Base-by-base conservation (phyloP, 163 green algal species). In the Volvox carteri region DNA sequence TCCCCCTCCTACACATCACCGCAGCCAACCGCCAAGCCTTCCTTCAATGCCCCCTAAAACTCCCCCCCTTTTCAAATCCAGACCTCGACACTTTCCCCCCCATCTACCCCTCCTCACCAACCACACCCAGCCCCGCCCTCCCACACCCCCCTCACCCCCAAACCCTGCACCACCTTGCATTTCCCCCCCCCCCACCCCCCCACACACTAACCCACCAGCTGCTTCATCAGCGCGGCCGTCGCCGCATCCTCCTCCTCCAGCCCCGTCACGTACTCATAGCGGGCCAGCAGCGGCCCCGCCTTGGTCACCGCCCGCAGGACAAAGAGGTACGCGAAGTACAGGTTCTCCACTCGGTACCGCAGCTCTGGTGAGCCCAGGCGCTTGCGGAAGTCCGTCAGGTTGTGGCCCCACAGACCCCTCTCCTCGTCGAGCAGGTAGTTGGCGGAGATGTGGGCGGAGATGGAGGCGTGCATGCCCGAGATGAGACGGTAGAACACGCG, bases 301-400 rank as follows among this genome's bases (percentile, higher is more conserved):
- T 95, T 94, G 56, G 90, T 90, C 1, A 94, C 91, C 4, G 92
- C 92, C 1, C 93, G 91, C 86, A 98, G 90, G 62, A 98, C 93
- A 83, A 99, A 98, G n/a, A 99, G 92, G 92, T 98, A 99, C 0
- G 97, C 93, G 91, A 99, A 99, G 94, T 99, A 98, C 48, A 99
- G 93, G 93, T 99, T 99, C 84, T 97, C 90, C 35, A 99, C 85
- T 11, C 95, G 90, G 60, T 95, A 72, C 11, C 87, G 89, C 37
- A 95, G 86, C 37, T 81, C 88, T 7, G 89, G 92, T 11, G 56
- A 56, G 67, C 90, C 90, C 41, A 93, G 50, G 16, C 84, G 84
- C 54, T 58, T 39, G 67, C 54, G 70, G 85, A 98, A 99, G 81
- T 96, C 88, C 28, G 89, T 91, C 68, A 98, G 78, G 91, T 98